Conservation (phyloP, 2,329 filamentous ascomycete species). For the Ascocoryne sarcoides region DNA sequence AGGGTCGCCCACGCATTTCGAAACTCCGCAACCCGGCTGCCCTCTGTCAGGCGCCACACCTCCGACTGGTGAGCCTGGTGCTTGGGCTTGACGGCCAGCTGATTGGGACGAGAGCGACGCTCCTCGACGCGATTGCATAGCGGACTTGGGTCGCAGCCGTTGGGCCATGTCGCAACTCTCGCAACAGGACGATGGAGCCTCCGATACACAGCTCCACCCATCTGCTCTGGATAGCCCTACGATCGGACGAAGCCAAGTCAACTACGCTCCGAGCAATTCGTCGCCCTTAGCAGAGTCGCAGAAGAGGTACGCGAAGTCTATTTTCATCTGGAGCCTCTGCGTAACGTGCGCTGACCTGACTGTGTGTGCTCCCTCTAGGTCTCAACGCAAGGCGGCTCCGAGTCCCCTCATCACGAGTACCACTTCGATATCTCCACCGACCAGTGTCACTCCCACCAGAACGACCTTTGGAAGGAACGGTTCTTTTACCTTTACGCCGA, state of each 20-base stretch:
- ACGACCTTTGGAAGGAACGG: slow-evolving; percentile 19
- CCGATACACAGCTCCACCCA: slow-evolving; percentile 18
- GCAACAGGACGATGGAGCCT: slow-evolving; percentile 24
- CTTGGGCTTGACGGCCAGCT: slow-evolving; percentile 9
- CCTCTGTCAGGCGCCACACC: slow-evolving; percentile 15
- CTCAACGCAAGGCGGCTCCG: slow-evolving; percentile 27
- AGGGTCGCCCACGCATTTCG: slow-evolving; percentile 21
- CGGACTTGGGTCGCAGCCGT: slow-evolving; percentile 18
- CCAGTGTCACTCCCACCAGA: slow-evolving; percentile 27
- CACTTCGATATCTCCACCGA: slow-evolving; percentile 21
- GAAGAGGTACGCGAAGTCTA: slow-evolving; percentile 21
- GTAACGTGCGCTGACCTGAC: slow-evolving; percentile 17
- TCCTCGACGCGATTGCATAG: slow-evolving; percentile 15
- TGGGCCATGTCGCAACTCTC: slow-evolving; percentile 27
- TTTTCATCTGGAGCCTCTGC: slow-evolving; percentile 6
- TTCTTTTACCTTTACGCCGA: no score
- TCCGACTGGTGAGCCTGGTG: slow-evolving; percentile 11
- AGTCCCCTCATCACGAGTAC: slow-evolving; percentile 29
- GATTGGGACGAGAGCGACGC: slow-evolving; percentile 11
- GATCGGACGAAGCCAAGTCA: slow-evolving; percentile 17
- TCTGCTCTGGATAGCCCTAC: slow-evolving; percentile 22
- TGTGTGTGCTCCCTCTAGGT: slow-evolving; percentile 19
- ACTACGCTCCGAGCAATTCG: slow-evolving; percentile 20
- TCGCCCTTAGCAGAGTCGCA: slow-evolving; percentile 17
- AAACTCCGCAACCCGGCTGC: slow-evolving; percentile 21